A percentile compares a stretch with the other conserved stretches of the same genome.
These are phyloP conservation scores for Fusarium subglutinans DNA, from an alignment of 2,329 filamentous ascomycete genomes.

Conservation along the genomic window DNA sequence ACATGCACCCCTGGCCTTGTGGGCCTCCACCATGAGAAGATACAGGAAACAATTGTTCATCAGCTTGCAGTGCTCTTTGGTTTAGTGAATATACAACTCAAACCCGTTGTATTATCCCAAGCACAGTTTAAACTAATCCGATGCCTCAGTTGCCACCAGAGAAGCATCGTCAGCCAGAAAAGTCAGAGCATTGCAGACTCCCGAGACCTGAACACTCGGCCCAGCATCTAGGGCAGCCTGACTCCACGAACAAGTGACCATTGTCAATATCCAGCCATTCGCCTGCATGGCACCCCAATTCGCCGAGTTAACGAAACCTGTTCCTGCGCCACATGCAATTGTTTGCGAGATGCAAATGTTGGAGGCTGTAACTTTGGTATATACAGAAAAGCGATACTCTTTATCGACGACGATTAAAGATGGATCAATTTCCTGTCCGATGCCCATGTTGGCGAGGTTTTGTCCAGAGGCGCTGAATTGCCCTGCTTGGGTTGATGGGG, in stretches of 20 bases:
- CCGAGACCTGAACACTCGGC: background rate
- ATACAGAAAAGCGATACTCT: background rate
- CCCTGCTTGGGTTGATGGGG: background rate
- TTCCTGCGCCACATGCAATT: background rate
- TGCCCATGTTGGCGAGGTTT: background rate
- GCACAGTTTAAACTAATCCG: background rate
- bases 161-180: background rate
- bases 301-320: background rate
- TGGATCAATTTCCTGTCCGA: background rate
- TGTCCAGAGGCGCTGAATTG: background rate
- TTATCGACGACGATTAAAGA: background rate
- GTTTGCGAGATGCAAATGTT: background rate
- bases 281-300: background rate
- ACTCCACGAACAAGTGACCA: background rate
- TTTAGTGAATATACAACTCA: accelerated
- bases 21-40: background rate
- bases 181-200: background rate
- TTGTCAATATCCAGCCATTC: background rate
- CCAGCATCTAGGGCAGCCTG: background rate
- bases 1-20: background rate
- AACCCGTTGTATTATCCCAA: accelerated
- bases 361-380: background rate
- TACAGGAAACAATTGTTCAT: background rate
- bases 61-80: background rate
- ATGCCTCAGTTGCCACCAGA: background rate